Evolutionary conservation across 2,329 filamentous ascomycete genomes (phyloP).

Genomic region (Coniochaeta sp.): DNA sequence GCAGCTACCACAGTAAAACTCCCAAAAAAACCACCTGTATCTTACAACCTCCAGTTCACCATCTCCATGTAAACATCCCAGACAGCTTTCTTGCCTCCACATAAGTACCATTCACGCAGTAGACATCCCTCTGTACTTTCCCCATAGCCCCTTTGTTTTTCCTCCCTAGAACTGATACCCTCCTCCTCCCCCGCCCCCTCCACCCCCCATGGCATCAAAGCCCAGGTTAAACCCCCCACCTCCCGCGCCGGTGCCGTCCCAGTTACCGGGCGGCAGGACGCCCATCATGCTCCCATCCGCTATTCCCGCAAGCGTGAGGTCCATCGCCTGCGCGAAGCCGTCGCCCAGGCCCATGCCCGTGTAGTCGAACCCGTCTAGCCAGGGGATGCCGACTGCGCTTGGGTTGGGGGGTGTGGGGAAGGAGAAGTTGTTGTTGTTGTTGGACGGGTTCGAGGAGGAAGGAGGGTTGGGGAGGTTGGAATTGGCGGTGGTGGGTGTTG

Average conservation of each 20-base stretch:
- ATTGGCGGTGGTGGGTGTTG: neutral
- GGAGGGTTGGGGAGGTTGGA: conserved; percentile 1
- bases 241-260: no score
- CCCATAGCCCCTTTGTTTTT: no score
- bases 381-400: no score
- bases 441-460: conserved; percentile 2
- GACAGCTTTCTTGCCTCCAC: no score
- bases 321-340: conserved; percentile 36
- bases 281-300: conserved; percentile 16
- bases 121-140: no score
- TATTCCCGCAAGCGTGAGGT: conserved; percentile 31
- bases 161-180: conserved; percentile 1
- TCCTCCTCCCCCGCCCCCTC: neutral
- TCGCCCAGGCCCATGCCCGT: conserved; percentile 23
- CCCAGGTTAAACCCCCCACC: no score
- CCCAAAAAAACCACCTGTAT: no score
- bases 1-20: no score
- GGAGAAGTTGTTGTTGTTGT: neutral
- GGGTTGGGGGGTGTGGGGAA: neutral
- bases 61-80: no score
- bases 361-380: conserved; percentile 24
- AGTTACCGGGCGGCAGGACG: conserved; percentile 7
- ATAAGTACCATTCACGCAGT: no score
- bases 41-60: no score
- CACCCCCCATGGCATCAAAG: neutral